A percentile compares a stretch with the other conserved stretches of the same genome.
Evolutionary conservation across 805 yeast species (phyloP).

Genomic region (Yamadazyma phyllophila): DNA sequence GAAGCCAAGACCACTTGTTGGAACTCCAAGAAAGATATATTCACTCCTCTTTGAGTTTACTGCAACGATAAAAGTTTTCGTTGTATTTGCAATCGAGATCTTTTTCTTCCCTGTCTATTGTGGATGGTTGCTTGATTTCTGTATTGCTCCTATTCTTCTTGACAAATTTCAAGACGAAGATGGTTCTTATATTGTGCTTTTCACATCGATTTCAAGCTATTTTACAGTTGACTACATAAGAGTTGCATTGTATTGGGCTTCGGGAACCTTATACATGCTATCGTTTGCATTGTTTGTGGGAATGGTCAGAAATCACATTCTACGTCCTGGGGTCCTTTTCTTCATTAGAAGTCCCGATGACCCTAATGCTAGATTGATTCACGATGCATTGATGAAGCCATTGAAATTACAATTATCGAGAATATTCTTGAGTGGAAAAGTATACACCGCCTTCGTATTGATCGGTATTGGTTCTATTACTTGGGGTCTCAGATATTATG

Average conservation of each 20-base stretch:
- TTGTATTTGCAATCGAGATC: conserved; percentile 74
- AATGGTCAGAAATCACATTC: conserved; percentile 67
- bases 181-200: conserved; percentile 6
- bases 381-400: conserved; percentile 82
- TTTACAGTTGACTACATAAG: conserved; percentile 17
- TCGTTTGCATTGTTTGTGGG: conserved; percentile 83
- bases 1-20: conserved; percentile 44
- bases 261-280: conserved; percentile 86
- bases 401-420: conserved; percentile 69
- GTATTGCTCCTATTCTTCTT: conserved; percentile 53
- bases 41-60: conserved; percentile 51
- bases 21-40: conserved; percentile 51
- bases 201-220: conserved; percentile 9
- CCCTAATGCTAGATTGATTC: conserved; percentile 80
- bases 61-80: conserved; percentile 70
- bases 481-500: conserved; percentile 39
- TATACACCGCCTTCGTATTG: conserved; percentile 70
- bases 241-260: conserved; percentile 49
- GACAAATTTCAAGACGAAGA: conserved; percentile 6
- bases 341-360: conserved; percentile 95
- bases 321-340: conserved; percentile 86
- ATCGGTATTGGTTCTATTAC: conserved; percentile 72
- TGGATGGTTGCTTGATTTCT: conserved; percentile 73
- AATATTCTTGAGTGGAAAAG: conserved; percentile 67
- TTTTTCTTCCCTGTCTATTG: conserved; percentile 85